Evolutionary conservation across 1,284 basidiomycete species (phyloP).

Genomic region (Boletus calvinii): DNA sequence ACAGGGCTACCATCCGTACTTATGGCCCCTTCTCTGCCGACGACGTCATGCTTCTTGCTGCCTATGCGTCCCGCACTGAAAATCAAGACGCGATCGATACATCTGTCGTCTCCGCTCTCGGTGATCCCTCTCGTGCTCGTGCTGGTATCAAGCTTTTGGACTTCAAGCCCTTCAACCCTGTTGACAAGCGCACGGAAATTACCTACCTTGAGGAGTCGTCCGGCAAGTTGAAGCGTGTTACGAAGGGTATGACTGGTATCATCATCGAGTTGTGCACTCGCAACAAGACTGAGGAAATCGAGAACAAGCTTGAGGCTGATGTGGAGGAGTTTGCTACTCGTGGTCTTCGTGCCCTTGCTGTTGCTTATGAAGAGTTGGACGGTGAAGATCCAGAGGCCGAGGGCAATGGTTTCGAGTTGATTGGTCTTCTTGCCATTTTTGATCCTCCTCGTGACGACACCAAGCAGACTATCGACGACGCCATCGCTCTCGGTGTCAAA

Average conservation of each 20-base stretch:
- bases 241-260: conserved; percentile 99
- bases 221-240: conserved; percentile 95
- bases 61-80: conserved; percentile 96
- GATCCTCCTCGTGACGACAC: conserved; percentile 98
- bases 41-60: conserved; percentile 90
- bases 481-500: conserved; percentile 91
- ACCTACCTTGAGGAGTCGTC: conserved; percentile 93
- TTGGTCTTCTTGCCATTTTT: conserved; percentile 96
- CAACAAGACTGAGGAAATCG: conserved; percentile 92
- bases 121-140: conserved; percentile 74
- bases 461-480: conserved; percentile 98
- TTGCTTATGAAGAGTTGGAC: conserved; percentile 93
- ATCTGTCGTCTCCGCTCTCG: conserved; percentile 82
- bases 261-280: conserved; percentile 95
- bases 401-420: conserved; percentile 95
- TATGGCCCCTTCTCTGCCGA: conserved; percentile 89
- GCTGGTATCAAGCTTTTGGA: conserved; percentile 93
- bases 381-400: conserved; percentile 78
- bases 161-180: conserved; percentile 99
- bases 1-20: conserved; percentile 88
- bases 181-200: conserved; percentile 98
- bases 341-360: conserved; percentile 97
- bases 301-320: conserved; percentile 90
- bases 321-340: conserved; percentile 94
- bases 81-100: conserved; percentile 98